phyloP scores from a whole-genome alignment of 2,329 filamentous ascomycete species.

The Aspergillus uvarum region DNA sequence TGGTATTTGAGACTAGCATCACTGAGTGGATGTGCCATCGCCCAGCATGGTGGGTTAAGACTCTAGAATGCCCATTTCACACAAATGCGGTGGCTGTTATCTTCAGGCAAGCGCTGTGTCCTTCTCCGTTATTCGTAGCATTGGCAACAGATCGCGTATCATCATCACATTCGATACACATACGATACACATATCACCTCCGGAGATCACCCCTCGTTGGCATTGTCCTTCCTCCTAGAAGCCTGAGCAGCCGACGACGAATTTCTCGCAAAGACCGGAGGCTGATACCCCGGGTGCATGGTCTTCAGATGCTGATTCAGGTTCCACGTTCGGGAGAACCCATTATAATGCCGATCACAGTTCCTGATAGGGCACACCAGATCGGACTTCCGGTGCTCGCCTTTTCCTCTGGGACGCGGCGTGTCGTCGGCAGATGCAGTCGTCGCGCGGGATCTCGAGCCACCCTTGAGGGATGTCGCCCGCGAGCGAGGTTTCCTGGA shows the following conservation, averaged over 20 bases:
- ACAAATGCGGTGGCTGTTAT: no score
- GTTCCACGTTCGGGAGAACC: constrained; percentile 40
- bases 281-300: constrained; percentile 28
- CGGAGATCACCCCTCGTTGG: background rate
- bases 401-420: constrained; percentile 22
- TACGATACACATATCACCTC: no score
- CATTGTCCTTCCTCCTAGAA: background rate
- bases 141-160: no score
- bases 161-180: no score
- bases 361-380: constrained; percentile 33
- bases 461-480: constrained; percentile 11
- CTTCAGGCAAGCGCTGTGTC: no score
- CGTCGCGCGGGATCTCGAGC: constrained; percentile 15
- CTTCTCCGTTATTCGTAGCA: no score
- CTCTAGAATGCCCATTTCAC: no score
- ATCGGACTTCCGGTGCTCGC: constrained; percentile 27
- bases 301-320: constrained; percentile 37
- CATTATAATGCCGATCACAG: constrained; percentile 31
- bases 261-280: constrained; percentile 1
- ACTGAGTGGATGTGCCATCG: no score
- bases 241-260: background rate
- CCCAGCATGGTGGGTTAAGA: no score
- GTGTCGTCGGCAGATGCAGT: constrained; percentile 9
- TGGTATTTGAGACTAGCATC: no score
- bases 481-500: constrained; percentile 10